Percentiles rank a stretch among this genome's conserved stretches.
Conservation (phyloP, 2,329 filamentous ascomycete species). For the Rhinocladiella mackenziei region DNA sequence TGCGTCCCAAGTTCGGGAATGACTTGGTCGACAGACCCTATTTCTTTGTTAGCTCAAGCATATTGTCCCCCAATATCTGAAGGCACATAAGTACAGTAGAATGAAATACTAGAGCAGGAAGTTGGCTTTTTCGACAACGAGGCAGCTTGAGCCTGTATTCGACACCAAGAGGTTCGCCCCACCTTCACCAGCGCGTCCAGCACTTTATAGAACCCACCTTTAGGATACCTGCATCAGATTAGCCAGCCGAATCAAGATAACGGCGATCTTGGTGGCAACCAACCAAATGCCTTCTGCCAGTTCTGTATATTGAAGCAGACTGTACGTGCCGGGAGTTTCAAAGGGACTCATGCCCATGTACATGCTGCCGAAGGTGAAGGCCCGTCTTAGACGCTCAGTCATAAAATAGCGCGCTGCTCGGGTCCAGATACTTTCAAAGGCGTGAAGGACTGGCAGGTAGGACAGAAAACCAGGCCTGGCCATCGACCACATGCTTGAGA, state of each 20-base stretch:
- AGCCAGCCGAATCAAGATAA: background rate
- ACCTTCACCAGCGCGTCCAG: slow-evolving; percentile 62
- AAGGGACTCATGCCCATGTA: slow-evolving; percentile 80
- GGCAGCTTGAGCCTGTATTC: slow-evolving; percentile 53
- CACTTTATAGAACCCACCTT: slow-evolving; percentile 65
- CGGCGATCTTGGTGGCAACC: slow-evolving; percentile 13
- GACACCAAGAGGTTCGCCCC: slow-evolving; percentile 59
- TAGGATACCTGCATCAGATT: slow-evolving; percentile 31
- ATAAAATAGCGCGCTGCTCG: slow-evolving; percentile 64
- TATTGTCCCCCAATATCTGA: too few species aligned
- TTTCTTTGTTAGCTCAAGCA: slow-evolving; percentile 35
- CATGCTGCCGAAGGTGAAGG: slow-evolving; percentile 76
- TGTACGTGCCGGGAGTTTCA: slow-evolving; percentile 71
- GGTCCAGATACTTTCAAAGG: slow-evolving; percentile 66
- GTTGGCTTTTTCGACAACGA: slow-evolving; percentile 35
- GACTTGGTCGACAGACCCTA: slow-evolving; percentile 53
- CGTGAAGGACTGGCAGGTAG: slow-evolving; percentile 60
- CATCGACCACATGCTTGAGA: slow-evolving; percentile 58
- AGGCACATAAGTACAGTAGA: too few species aligned
- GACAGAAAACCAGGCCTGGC: slow-evolving; percentile 55
- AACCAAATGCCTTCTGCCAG: slow-evolving; percentile 74
- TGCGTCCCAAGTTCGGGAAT: slow-evolving; percentile 64
- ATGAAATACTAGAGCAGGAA: slow-evolving; percentile 70
- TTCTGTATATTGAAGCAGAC: slow-evolving; percentile 70
- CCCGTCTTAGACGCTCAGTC: slow-evolving; percentile 63